These are phyloP conservation scores for Magnolia changhungtana DNA, from an alignment of 164 flowering plant species.

Conservation along the genomic window DNA sequence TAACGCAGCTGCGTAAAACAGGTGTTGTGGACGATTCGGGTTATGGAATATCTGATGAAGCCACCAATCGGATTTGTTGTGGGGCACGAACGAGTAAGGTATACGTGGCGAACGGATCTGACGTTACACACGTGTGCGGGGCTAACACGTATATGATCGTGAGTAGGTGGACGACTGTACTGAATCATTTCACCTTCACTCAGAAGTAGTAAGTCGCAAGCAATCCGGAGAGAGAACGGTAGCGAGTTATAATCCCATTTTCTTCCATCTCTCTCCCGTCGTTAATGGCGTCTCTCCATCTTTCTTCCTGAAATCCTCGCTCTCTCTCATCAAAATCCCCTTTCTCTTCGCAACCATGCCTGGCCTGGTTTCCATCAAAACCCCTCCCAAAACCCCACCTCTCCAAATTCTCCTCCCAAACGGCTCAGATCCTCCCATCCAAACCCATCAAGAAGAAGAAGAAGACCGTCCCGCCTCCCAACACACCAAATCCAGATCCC, in stretches of 20 bases:
- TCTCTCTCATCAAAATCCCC: neutral
- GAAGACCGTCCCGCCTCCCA: constrained; percentile 18
- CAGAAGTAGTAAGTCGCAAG: constrained; percentile 11
- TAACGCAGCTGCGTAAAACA: no score
- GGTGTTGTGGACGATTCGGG: no score
- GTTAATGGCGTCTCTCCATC: neutral
- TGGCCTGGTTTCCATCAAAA: constrained; percentile 18
- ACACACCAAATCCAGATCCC: constrained; percentile 35
- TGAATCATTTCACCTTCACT: neutral
- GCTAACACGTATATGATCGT: no score
- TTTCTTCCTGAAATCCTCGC: neutral
- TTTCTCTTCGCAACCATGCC: constrained; percentile 13
- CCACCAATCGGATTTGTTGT: no score
- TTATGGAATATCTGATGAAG: no score
- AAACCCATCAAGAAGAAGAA: neutral
- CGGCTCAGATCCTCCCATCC: constrained; percentile 4
- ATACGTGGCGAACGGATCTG: no score
- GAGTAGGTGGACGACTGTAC: no score
- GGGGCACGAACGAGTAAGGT: no score
- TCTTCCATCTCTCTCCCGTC: neutral
- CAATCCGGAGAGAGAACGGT: constrained; percentile 12
- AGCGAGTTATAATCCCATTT: neutral
- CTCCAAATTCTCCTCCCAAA: constrained; percentile 16
- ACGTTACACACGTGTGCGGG: no score
- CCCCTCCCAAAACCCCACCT: constrained; percentile 17